A percentile compares a stretch with the other conserved stretches of the same genome.
These are phyloP conservation scores for Neckera pumila DNA, from an alignment of 225 moss, liverwort and hornwort species.

Conservation along the genomic window DNA sequence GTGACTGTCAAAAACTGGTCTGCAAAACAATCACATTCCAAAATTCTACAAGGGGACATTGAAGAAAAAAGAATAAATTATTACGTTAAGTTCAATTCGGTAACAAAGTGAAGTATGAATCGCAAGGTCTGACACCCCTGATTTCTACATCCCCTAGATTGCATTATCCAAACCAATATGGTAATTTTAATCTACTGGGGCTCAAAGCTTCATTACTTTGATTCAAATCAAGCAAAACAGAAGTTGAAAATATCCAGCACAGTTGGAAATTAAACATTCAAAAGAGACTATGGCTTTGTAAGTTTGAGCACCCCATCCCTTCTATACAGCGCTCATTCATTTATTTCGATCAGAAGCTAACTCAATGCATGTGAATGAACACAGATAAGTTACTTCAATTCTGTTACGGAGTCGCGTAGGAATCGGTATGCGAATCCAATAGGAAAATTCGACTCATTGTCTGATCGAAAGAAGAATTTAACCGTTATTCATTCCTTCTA, in stretches of 20 bases:
- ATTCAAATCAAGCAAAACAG: no score
- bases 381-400: not conserved
- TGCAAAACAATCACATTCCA: not conserved
- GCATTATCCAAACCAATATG: not conserved
- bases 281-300: not conserved
- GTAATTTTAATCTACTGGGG: not conserved
- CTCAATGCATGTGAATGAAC: not conserved
- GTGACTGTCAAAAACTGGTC: not conserved
- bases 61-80: no score
- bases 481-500: not conserved
- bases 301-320: not conserved
- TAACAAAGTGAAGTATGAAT: not conserved
- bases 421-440: not conserved
- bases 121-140: not conserved
- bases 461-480: not conserved
- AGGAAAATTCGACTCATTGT: no score
- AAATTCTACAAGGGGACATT: not conserved
- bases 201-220: not conserved
- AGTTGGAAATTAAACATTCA: not conserved
- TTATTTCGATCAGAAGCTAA: not conserved
- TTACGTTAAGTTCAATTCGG: not conserved
- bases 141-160: not conserved
- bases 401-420: no score
- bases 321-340: not conserved
- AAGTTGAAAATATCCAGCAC: not conserved